A percentile compares a stretch with the other conserved stretches of the same genome.
phyloP scores from a whole-genome alignment of 768 basidiomycete genomes.

The Termitomyces heimii region DNA sequence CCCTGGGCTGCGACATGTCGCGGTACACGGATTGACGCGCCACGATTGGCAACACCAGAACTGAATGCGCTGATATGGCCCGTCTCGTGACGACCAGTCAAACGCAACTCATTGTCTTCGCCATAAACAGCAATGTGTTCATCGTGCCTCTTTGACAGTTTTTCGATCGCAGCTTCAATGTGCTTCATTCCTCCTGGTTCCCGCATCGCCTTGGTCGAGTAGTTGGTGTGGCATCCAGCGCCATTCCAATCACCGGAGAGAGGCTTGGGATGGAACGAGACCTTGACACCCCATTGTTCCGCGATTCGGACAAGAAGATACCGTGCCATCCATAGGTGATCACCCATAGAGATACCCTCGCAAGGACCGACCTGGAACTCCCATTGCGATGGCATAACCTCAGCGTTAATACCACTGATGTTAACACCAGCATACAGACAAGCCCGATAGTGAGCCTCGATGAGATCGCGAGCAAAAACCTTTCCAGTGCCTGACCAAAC shows the following conservation, averaged over 20 bases:
- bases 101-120: conserved; percentile 93
- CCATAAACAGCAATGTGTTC: conserved; percentile 98
- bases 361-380: conserved; percentile 99
- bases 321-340: conserved; percentile 99
- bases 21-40: conserved; percentile 94
- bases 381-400: conserved; percentile 99
- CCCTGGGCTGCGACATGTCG: conserved; percentile 90
- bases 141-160: conserved; percentile 83
- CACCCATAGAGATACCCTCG: conserved; percentile 96
- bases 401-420: conserved; percentile 99
- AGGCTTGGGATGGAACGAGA: conserved; percentile 99
- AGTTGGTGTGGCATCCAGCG: conserved; percentile 98
- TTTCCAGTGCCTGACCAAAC: conserved; percentile 80
- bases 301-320: conserved; percentile 94
- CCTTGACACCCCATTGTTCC: conserved; percentile 96
- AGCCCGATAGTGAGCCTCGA: conserved; percentile 98
- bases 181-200: conserved; percentile 88
- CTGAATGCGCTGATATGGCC: conserved; percentile 89
- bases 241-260: conserved; percentile 98
- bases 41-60: conserved; percentile 96
- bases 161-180: conserved; percentile 92
- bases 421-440: conserved; percentile 94
- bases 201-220: conserved; percentile 91
- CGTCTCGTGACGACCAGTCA: conserved; percentile 97
- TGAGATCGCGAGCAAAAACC: conserved; percentile 96